phyloP scores from a whole-genome alignment of 768 basidiomycete species.

The Trametes cingulata region DNA sequence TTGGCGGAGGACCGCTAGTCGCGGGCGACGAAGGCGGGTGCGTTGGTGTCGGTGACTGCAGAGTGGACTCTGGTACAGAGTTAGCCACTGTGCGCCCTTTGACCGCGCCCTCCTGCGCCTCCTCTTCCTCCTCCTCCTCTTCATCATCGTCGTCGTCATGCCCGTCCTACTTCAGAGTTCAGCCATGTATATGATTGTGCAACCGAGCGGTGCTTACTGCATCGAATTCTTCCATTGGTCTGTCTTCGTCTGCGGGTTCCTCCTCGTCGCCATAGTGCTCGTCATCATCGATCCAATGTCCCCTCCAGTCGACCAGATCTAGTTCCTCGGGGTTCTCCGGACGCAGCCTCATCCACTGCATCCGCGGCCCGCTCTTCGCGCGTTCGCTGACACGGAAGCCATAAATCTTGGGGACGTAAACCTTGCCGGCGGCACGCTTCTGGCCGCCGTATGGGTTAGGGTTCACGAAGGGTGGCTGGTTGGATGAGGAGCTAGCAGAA shows the following conservation, averaged over 20 bases:
- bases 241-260: conserved; percentile 50
- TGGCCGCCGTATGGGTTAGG: conserved; percentile 90
- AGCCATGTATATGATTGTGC: neutral
- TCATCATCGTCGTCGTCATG: conserved; percentile 50
- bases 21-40: conserved; percentile 50
- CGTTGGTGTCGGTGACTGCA: conserved; percentile 40
- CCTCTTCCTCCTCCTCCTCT: conserved; percentile 56
- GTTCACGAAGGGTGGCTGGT: conserved; percentile 67
- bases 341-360: conserved; percentile 93
- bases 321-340: conserved; percentile 80
- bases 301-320: conserved; percentile 88
- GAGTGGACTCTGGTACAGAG: conserved; percentile 2
- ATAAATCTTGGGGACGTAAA: conserved; percentile 92
- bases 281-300: conserved; percentile 83
- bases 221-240: conserved; percentile 87
- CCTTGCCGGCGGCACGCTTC: conserved; percentile 80
- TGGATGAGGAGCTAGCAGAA: conserved; percentile 37
- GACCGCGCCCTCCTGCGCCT: conserved; percentile 22
- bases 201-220: conserved; percentile 49
- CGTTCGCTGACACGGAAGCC: conserved; percentile 97
- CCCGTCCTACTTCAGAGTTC: conserved; percentile 33
- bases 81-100: conserved; percentile 16
- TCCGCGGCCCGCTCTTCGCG: conserved; percentile 92
- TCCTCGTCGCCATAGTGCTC: conserved; percentile 62
- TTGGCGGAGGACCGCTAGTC: conserved; percentile 46